A percentile compares a stretch with the other conserved stretches of the same genome.
phyloP scores from a whole-genome alignment of 2,329 filamentous ascomycete species.

The Bipolaris zeicola region DNA sequence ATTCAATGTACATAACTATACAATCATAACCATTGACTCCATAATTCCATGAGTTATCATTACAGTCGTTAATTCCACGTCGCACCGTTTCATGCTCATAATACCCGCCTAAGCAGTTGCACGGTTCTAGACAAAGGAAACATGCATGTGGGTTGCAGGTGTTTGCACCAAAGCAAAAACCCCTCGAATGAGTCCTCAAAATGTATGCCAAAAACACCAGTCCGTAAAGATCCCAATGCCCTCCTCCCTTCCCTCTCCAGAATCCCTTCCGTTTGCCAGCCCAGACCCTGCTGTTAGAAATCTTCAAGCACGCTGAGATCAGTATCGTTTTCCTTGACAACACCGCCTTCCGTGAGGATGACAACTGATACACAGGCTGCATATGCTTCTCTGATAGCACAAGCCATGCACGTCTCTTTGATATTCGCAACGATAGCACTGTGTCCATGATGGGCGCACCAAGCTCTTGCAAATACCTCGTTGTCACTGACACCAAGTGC shows the following conservation, averaged over 20 bases:
- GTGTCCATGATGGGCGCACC: conserved; percentile 77
- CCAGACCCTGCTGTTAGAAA: not conserved
- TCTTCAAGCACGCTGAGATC: conserved; percentile 20
- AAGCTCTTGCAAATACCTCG: conserved; percentile 75
- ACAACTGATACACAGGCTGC: conserved; percentile 74
- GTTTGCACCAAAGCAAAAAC: conserved; percentile 8
- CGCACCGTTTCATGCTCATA: not conserved
- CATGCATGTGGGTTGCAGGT: not conserved
- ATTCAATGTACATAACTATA: conserved; percentile 40
- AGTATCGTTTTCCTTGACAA: conserved; percentile 54
- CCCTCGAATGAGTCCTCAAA: conserved; percentile 7
- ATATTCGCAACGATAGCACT: conserved; percentile 73
- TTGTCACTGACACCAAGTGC: conserved; percentile 76
- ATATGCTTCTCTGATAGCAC: conserved; percentile 76
- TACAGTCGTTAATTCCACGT: conserved; percentile 15
- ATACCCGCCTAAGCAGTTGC: conserved; percentile 1
- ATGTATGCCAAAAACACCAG: conserved; percentile 12
- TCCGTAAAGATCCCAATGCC: not conserved
- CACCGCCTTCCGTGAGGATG: conserved; percentile 61
- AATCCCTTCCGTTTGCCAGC: not conserved
- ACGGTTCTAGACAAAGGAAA: conserved; percentile 7
- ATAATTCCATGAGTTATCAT: conserved; percentile 9
- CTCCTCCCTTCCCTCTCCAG: not conserved
- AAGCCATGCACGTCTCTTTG: conserved; percentile 72
- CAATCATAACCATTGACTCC: conserved; percentile 16